Evolutionary conservation across 2,329 filamentous ascomycete species (phyloP), one percentile per base, ranked within the genome.

Genomic region (Aspergillus pseudonomiae): DNA sequence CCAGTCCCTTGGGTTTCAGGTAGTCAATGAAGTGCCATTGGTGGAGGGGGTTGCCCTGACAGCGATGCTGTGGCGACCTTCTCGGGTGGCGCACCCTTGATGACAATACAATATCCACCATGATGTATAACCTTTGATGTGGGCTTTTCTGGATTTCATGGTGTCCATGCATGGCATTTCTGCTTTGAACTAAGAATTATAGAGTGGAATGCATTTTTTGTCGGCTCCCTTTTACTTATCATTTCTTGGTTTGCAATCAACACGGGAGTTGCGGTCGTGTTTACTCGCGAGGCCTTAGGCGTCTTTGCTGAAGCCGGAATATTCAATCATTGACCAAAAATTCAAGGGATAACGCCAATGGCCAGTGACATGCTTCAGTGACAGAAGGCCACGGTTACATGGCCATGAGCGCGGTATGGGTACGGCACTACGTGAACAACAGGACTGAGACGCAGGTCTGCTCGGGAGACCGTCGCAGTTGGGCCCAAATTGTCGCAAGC

Each of bases 51-150:
- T 65, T 21, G 28, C 19, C 10, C 63, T 67, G 26, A 24, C n/a
- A 16, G 63, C 62, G n/a, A 68, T 64, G 60, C 11, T 66, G 16
- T 62, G 57, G 50, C n/a, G n/a, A 30, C 57, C 34, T 1, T 59
- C 32, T 28, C 16, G 10, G 19, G 43, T 41, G 9, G 43, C 43
- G 43, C 19, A 24, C 43, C n/a, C 43, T 24, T 46, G 39, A 41
- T n/a, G 16, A 41, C 16, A 19, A 39, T 39, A 16, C 36, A 39
- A 19, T 39, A 9, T 39, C 39, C 7, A 41, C 7, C 7, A 41
- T 41, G 5, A 41, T 41, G 7, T 41, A n/a, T 2, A 41, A 41
- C 6, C 16, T 19, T 41, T 9, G 7, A 1, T 10, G 19, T n/a
- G 19, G 39, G 6, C 19, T 7, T 41, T 3, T 41, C 16, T 41